A percentile compares a stretch with the other conserved stretches of the same genome.
Conservation (phyloP, 228 moss, liverwort and hornwort species). For the Sphagnum magellanicum region DNA sequence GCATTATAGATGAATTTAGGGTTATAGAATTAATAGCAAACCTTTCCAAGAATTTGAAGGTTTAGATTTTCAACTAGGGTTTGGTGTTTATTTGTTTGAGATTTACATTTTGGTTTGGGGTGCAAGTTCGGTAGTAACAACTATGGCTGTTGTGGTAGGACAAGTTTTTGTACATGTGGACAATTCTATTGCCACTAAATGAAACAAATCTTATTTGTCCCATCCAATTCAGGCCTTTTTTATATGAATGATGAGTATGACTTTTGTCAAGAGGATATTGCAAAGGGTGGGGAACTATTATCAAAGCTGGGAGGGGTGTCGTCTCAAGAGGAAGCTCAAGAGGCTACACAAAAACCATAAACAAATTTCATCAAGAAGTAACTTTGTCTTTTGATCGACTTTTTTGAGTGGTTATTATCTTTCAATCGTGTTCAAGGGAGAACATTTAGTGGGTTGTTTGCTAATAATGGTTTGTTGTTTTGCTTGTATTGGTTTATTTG, state of each 20-base stretch:
- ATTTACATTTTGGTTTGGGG: neutral
- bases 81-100: no score
- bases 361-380: conserved; percentile 62
- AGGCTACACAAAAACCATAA: conserved; percentile 53
- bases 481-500: no score
- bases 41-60: no score
- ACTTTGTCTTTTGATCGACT: no score
- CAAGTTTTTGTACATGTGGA: conserved; percentile 56
- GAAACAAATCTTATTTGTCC: conserved; percentile 31
- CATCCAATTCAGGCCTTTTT: conserved; percentile 35
- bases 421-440: no score
- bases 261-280: conserved; percentile 54
- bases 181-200: conserved; percentile 31
- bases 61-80: no score
- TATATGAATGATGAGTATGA: conserved; percentile 76
- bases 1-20: no score
- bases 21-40: no score
- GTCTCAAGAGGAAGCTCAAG: conserved; percentile 65
- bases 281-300: conserved; percentile 16
- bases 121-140: conserved; percentile 55
- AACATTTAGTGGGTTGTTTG: no score
- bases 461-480: no score
- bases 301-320: conserved; percentile 53
- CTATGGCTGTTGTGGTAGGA: conserved; percentile 52
- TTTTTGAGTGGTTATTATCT: no score